These are phyloP conservation scores for Cercis canadensis DNA, from an alignment of 306 rosid species.

Conservation along the genomic window DNA sequence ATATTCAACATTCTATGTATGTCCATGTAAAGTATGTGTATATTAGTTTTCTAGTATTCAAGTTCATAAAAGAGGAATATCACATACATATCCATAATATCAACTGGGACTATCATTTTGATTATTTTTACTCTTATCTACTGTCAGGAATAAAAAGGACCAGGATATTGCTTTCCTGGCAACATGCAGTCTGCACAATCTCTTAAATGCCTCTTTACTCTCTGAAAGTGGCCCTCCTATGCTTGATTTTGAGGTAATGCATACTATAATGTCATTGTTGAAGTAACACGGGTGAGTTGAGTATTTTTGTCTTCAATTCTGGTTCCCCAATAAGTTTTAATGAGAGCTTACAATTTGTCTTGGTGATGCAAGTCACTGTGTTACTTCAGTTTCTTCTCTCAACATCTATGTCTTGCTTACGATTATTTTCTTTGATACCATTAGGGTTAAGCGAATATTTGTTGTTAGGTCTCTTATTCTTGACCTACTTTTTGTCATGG, in stretches of 20 bases:
- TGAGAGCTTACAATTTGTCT: not conserved
- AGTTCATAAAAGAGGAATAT: too few relatives aligned
- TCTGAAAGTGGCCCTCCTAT: conserved; percentile 96
- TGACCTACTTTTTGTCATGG: too few relatives aligned
- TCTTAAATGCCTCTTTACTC: conserved; percentile 76
- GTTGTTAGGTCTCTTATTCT: not conserved
- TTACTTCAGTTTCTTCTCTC: not conserved
- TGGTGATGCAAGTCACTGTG: conserved; percentile 2
- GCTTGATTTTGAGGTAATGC: conserved; percentile 94
- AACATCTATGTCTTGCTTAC: too few relatives aligned
- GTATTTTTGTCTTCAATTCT: conserved; percentile 22
- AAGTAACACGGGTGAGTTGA: conserved; percentile 6
- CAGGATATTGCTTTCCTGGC: conserved; percentile 82
- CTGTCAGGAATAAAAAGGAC: conserved; percentile 85
- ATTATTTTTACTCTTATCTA: conserved; percentile 35
- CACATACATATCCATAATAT: not conserved
- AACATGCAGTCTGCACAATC: conserved; percentile 85
- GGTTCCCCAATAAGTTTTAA: conserved; percentile 22
- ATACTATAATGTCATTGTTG: conserved; percentile 28
- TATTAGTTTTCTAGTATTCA: conserved; percentile 22
- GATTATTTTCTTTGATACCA: too few relatives aligned
- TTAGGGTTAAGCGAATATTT: not conserved
- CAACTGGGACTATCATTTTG: conserved; percentile 2
- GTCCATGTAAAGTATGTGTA: conserved; percentile 21
- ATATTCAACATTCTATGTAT: conserved; percentile 24